phyloP scores from a whole-genome alignment of 2,329 filamentous ascomycete genomes.

The Aspergillus fischeri region DNA sequence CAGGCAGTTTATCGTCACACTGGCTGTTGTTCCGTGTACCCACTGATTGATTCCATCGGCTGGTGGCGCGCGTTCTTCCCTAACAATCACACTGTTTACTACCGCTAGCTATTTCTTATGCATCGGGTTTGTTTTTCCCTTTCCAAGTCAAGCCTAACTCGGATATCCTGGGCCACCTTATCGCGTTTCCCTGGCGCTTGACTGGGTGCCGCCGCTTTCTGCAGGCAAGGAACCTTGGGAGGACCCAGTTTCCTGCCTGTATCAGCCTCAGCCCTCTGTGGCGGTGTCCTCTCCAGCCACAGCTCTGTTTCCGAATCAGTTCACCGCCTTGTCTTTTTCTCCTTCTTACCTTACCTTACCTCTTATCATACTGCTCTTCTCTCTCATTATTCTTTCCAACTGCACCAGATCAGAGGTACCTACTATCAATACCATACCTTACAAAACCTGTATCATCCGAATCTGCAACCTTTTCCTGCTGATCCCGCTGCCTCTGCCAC shows the following conservation, averaged over 20 bases:
- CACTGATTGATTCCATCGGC: constrained; percentile 21
- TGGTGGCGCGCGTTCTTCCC: not conserved
- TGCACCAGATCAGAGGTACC: too few relatives aligned
- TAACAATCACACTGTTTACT: not conserved
- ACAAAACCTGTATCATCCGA: too few relatives aligned
- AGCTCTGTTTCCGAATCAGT: not conserved
- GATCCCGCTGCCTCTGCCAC: constrained; percentile 20
- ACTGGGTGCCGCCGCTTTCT: constrained; percentile 13
- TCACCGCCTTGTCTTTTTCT: not conserved
- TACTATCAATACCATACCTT: too few relatives aligned
- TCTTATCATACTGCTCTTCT: not conserved
- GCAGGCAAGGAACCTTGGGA: constrained; percentile 16
- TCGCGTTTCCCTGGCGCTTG: not conserved
- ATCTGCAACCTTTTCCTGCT: constrained; percentile 15
- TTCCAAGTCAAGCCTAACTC: not conserved
- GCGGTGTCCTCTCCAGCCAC: constrained; percentile 14
- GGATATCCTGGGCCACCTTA: not conserved
- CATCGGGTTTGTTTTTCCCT: not conserved
- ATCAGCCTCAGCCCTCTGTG: constrained; percentile 12
- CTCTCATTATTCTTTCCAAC: too few relatives aligned
- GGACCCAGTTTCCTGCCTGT: too few relatives aligned
- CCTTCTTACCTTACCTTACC: not conserved
- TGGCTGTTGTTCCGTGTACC: constrained; percentile 6
- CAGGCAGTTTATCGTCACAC: constrained; percentile 4
- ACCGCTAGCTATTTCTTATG: not conserved